Base-by-base conservation (phyloP, 2,329 filamentous ascomycete genomes). In the Apiospora marii region DNA sequence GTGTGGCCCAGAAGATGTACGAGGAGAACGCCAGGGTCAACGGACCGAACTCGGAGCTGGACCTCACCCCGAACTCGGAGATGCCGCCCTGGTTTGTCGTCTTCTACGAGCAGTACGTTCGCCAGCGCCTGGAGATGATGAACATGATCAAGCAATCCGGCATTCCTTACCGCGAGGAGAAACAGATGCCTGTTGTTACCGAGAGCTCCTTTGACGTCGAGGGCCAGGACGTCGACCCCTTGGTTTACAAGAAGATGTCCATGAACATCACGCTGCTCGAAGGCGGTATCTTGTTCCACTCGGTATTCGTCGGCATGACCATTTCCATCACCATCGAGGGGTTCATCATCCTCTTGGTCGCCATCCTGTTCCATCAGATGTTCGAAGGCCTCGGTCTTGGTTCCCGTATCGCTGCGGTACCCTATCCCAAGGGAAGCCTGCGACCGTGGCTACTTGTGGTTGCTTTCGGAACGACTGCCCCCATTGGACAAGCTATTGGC, bases 221-320 rank as follows among this genome's bases (percentile, higher is more conserved):
- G 71, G 84, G 84, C 16, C 80, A 85, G 72, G 74, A 78, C 0
- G 83, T 87, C 19, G 84, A 87, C 74, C 84, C 85, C 6, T 72
- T 80, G 12, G 82, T 86, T 8, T 87, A 89, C 81, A 88, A 89
- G 78, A 92, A 90, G 77, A 89, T 91, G 80, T 88, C 92, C 3
- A 85, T 94, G 77, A 93, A 95, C 81, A 94, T 93, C 75, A 88
- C 93, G 5, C 87, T 95, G 3, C 87, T 95, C 6, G 93, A 95
- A 81, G 91, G 92, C 72, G 93, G 93, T 74, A 95, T 95, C 75
- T 85, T 95, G 14, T 95, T 95, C 80, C 93, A 95, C 82, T 93
- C 91, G 74, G 88, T 95, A 73, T 94, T 94, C 80, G 92, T 94
- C 72, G 92, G 92, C 72, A 92, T 93, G 86, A 92, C 92, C 0